These are phyloP conservation scores for Vigna trinervia DNA, from an alignment of 306 rosid genomes.

Conservation along the genomic window DNA sequence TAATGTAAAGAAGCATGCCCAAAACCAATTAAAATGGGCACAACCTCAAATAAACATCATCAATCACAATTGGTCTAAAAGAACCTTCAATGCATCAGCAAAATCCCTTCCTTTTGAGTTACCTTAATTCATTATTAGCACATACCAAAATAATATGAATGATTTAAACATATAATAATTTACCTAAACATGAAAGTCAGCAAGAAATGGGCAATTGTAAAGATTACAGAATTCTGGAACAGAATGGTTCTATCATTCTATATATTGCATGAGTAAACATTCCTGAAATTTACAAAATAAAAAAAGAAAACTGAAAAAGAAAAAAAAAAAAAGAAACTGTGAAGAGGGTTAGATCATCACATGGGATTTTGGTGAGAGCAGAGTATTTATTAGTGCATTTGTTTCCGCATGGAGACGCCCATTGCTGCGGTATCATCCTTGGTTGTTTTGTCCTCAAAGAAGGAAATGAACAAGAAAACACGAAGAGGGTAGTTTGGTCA, in stretches of 20 bases:
- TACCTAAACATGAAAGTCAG: constrained; percentile 4
- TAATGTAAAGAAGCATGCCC: background rate
- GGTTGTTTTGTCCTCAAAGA: background rate
- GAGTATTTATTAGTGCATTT: constrained; percentile 84
- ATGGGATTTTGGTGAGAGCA: constrained; percentile 81
- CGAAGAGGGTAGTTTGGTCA: background rate
- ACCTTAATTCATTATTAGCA: background rate
- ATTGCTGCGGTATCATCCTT: constrained; percentile 76
- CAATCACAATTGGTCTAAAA: background rate
- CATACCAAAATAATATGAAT: constrained; percentile 18
- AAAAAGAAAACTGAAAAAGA: background rate
- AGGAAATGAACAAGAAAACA: background rate
- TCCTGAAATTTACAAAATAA: background rate
- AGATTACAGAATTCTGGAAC: background rate
- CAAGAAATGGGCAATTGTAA: background rate
- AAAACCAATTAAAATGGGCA: constrained; percentile 2
- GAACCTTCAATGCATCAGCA: background rate
- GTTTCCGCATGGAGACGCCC: constrained; percentile 83
- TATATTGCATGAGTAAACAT: constrained; percentile 16
- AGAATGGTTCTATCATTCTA: background rate
- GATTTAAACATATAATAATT: background rate
- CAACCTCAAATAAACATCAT: constrained; percentile 1
- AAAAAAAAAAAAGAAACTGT: background rate
- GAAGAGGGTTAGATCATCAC: constrained; percentile 38
- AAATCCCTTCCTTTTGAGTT: background rate